These are phyloP conservation scores for Prunus yedoensis DNA, from an alignment of 331 rosid species.

Conservation along the genomic window DNA sequence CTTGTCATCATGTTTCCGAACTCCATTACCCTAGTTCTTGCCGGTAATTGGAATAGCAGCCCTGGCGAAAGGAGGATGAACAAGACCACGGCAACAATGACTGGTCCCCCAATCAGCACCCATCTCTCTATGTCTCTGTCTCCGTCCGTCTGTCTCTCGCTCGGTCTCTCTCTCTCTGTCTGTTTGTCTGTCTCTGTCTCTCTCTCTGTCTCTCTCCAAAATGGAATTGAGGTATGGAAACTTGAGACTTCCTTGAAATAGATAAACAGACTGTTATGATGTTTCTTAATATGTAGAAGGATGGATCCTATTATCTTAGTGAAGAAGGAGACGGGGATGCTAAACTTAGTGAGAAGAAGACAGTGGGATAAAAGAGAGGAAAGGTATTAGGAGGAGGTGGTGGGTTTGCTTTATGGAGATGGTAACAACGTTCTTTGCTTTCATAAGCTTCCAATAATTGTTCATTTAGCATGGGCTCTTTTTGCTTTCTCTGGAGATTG, in stretches of 20 bases:
- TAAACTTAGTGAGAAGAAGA: conserved; percentile 68
- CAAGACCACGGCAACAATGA: conserved; percentile 65
- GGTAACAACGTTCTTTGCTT: conserved; percentile 34
- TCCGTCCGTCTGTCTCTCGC: neutral
- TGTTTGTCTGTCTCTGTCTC: too few species aligned
- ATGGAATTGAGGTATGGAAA: conserved; percentile 3
- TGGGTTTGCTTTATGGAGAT: conserved; percentile 64
- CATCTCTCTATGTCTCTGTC: conserved; percentile 33
- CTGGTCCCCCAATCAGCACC: conserved; percentile 93
- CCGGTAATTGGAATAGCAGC: conserved; percentile 79
- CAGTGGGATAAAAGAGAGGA: conserved; percentile 45
- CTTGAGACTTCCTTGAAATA: conserved; percentile 14
- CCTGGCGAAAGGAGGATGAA: conserved; percentile 92
- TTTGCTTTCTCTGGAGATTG: conserved; percentile 47
- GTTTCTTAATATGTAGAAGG: conserved; percentile 33
- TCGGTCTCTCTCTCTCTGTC: neutral
- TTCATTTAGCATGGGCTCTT: conserved; percentile 23
- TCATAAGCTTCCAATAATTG: conserved; percentile 39
- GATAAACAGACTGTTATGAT: neutral
- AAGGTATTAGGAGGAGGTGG: conserved; percentile 52
- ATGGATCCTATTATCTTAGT: conserved; percentile 47
- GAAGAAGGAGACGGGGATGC: conserved; percentile 79
- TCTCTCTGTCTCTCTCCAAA: neutral
- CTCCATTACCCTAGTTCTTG: conserved; percentile 74
- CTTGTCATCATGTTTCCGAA: conserved; percentile 98